Percentiles rank a stretch among this genome's conserved stretches.
phyloP scores from a whole-genome alignment of 495 filamentous ascomycete genomes.

The Tuber umbilicatum region DNA sequence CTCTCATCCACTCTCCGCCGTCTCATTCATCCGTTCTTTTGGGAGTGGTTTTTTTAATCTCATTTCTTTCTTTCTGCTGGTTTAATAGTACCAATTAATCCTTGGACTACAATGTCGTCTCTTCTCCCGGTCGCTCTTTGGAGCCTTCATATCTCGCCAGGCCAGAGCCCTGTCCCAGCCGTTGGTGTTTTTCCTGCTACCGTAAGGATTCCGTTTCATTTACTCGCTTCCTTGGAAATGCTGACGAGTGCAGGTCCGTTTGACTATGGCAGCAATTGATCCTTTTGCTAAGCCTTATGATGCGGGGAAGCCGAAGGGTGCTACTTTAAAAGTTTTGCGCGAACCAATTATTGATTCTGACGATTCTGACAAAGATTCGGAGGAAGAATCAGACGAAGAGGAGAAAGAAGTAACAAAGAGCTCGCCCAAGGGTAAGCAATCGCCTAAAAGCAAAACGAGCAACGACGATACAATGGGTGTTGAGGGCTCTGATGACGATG shows the following conservation, averaged over 20 bases:
- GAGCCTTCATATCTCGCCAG: slow-evolving; percentile 77
- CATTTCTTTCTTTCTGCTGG: neutral
- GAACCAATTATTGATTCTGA: slow-evolving; percentile 48
- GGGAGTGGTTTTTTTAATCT: slow-evolving; percentile 4
- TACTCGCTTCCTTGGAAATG: slow-evolving; percentile 6
- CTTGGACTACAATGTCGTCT: slow-evolving; percentile 24
- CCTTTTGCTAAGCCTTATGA: slow-evolving; percentile 67
- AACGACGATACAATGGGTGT: slow-evolving; percentile 65
- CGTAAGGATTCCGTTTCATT: slow-evolving; percentile 52
- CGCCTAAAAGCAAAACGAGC: slow-evolving; percentile 64
- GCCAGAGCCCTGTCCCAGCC: slow-evolving; percentile 67
- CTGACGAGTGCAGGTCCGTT: slow-evolving; percentile 61
- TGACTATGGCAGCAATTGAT: slow-evolving; percentile 98
- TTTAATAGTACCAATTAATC: slow-evolving; percentile 2
- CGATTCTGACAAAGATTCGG: slow-evolving; percentile 55
- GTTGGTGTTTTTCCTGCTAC: slow-evolving; percentile 68
- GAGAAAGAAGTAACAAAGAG: slow-evolving; percentile 70
- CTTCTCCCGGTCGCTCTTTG: slow-evolving; percentile 69
- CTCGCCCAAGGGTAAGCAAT: slow-evolving; percentile 43
- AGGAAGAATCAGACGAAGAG: slow-evolving; percentile 54
- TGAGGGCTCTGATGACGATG: slow-evolving; percentile 54
- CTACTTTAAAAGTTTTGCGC: slow-evolving; percentile 86
- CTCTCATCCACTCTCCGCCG: neutral
- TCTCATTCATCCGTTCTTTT: slow-evolving; percentile 5
- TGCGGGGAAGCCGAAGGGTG: slow-evolving; percentile 59